Evolutionary conservation across 2,329 filamentous ascomycete species (phyloP), one percentile per base, ranked within the genome.

Genomic region (Neocatenulostroma microsporum): DNA sequence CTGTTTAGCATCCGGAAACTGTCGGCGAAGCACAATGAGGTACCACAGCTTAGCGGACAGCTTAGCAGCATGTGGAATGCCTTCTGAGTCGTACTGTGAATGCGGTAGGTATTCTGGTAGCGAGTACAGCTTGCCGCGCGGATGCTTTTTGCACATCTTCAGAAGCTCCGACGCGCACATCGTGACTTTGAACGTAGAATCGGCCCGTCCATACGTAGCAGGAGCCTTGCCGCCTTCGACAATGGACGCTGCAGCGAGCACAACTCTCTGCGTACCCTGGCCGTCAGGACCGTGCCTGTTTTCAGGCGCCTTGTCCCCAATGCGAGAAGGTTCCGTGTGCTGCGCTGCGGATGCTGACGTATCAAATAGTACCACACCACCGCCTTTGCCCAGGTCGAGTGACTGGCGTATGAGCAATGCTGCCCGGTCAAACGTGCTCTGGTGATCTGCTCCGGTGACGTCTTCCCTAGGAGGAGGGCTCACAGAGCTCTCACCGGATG

Each of bases 381-480:
- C 47, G 8, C 47, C 46, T 4, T 31, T 38, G 10, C 66, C 63
- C 10, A 66, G 58, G n/a, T 55, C 54, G 11, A 72, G 48, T 18
- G 66, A 64, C 39, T 70, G 62, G 2, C 63, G 58, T 5, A 72
- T 55, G 1, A 72, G 47, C 26, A 68, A 64, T 2, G 67, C 66
- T 3, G 69, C 69, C 19, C 68, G 58, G n/a, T 58, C 55, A 36
- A 72, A 70, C 3, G 62, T 62, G 49, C 40, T 40, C 34, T 49
- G 42, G 31, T 49, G 49, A 34, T 53, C 45, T 54, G 42, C 52
- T 44, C 28, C 57, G 41, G 42, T 49, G 12, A 40, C 57, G 45
- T 51, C 56, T 28, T 27, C 34, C 10, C n/a, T 35, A 17, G 13
- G 34, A 27, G 21, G 19, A 15, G 10, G 32, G 23, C 15, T 21